Conservation (phyloP, 148 eudicot species). For the Amaranthus palmeri region DNA sequence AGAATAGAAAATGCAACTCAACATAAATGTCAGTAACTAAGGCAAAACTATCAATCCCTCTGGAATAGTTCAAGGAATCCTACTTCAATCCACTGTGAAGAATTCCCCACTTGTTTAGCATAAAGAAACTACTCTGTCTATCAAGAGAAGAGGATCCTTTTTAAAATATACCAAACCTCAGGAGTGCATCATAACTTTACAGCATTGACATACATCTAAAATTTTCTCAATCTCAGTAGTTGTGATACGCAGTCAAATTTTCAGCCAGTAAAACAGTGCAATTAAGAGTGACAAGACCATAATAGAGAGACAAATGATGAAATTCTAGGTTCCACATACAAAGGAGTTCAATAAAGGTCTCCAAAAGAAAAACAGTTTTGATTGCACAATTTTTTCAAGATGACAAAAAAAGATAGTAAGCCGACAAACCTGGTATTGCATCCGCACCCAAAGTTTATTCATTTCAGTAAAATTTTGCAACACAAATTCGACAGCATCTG, state of each 20-base stretch:
- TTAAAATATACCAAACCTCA: no score
- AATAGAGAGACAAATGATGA: not conserved
- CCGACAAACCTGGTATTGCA: conserved; percentile 91
- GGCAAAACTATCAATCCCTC: not conserved
- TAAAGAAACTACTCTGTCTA: no score
- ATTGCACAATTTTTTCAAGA: conserved; percentile 9
- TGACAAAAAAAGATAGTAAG: conserved; percentile 13
- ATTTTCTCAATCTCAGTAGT: no score
- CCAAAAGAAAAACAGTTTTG: not conserved
- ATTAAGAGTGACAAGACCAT: not conserved
- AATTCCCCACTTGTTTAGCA: no score
- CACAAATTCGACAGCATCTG: conserved; percentile 92
- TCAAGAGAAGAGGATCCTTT: no score
- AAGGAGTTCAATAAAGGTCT: not conserved
- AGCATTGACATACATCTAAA: no score
- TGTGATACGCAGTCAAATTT: no score
- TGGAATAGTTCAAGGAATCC: no score
- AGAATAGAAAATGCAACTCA: not conserved
- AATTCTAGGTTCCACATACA: not conserved
- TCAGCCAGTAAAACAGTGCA: no score
- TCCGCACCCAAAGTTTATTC: conserved; percentile 99
- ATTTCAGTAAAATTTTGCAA: conserved; percentile 96
- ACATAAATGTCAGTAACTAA: not conserved
- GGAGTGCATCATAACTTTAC: no score
- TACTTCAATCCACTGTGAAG: no score